Percentiles rank a stretch among this genome's conserved stretches.
Evolutionary conservation across 176 grass and related monocot species (phyloP).

Genomic region (Leersia perrieri): DNA sequence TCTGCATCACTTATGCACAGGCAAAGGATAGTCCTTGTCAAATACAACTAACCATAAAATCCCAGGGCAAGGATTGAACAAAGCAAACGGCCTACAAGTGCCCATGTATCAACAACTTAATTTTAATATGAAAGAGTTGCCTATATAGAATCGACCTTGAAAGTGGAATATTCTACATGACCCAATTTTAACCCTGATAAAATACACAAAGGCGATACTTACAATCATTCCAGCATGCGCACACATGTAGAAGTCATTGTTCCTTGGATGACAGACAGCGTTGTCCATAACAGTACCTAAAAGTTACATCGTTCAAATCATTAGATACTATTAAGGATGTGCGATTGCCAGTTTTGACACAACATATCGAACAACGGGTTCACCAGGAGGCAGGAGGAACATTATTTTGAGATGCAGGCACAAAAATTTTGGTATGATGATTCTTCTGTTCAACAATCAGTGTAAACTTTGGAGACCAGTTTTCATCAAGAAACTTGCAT

Average conservation of each 20-base stretch:
- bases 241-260: constrained; percentile 98
- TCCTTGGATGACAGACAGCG: constrained; percentile 79
- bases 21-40: too few relatives aligned
- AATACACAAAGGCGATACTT: constrained; percentile 15
- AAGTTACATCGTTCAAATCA: background rate
- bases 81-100: background rate
- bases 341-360: background rate
- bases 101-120: background rate
- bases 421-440: constrained; percentile 87
- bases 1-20: too few relatives aligned
- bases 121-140: too few relatives aligned
- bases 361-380: background rate
- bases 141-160: too few relatives aligned
- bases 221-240: constrained; percentile 85
- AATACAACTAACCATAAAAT: background rate
- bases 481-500: constrained; percentile 80
- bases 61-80: background rate
- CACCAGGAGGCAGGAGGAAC: constrained; percentile 91
- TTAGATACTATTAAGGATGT: background rate
- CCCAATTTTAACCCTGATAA: background rate
- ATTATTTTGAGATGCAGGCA: constrained; percentile 55
- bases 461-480: constrained; percentile 72
- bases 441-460: constrained; percentile 93
- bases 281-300: constrained; percentile 87
- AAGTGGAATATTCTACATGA: too few relatives aligned